Evolutionary conservation across 2,329 filamentous ascomycete genomes (phyloP), one percentile per base, ranked within the genome.

Genomic region (Colletotrichum shisoi): DNA sequence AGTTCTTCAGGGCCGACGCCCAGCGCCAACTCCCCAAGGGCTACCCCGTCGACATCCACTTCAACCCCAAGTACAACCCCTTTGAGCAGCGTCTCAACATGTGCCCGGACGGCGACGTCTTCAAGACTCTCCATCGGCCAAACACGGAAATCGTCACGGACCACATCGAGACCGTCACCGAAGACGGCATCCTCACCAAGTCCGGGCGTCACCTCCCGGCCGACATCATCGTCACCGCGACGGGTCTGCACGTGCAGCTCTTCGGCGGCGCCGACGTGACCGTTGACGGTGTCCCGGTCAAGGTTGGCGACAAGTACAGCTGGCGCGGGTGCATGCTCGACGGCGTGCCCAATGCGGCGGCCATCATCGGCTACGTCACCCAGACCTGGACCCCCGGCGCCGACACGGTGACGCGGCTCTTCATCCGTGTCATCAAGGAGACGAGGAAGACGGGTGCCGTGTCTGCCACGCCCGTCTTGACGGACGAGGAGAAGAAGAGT

Each of bases 1-100:
- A 73, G 40, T 44, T 85, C n/a, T 72, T 91, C 37, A 80, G 77
- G 19, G 71, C 72, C 2, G 75, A 74, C 39, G 83, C 85, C 37
- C 76, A 78, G 52, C 71, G 74, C n/a, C 77, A 81, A 46, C 80
- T 92, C 0, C 89, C 89, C 0, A 73, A 76, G 8, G 76, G 79
- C 19, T 76, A 88, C 42, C 82, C 86, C 3, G 76, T 84, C 46
- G 83, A 89, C 62, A 82, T 85, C 1, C 86, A 91, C 74, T 91
- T 91, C 76, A 85, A 83, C 7, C 89, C 89, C 0, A 75, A 74
- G 2, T 91, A 92, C 71, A 82, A 85, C 45, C 89, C 89, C 0
- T 89, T 91, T 83, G 84, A 93, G 62, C 92, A 96, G 75, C 86
- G 93, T 0, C 79, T 95, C 8, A 95, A 92, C 72, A 80, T 92